Conservation (phyloP, 441 rosid species). For the Kokia cookei region DNA sequence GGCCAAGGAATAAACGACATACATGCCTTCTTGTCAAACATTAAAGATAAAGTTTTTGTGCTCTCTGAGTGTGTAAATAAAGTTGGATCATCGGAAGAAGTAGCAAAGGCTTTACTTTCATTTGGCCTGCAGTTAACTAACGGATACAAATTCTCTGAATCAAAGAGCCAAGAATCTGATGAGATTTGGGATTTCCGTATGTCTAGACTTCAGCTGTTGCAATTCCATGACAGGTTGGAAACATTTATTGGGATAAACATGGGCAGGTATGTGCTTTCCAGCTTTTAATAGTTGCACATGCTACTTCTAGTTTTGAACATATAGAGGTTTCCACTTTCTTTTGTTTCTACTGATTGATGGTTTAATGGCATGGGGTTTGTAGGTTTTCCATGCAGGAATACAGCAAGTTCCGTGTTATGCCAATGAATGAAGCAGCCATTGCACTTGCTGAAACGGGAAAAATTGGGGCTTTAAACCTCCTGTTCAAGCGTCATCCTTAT, state of each 20-base stretch:
- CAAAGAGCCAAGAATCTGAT: constrained; percentile 44
- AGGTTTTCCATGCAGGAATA: constrained; percentile 94
- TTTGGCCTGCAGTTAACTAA: constrained; percentile 62
- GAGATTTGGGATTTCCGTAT: constrained; percentile 69
- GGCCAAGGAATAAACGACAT: constrained; percentile 54
- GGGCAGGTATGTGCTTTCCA: constrained; percentile 74
- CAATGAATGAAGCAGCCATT: constrained; percentile 62
- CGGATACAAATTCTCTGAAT: constrained; percentile 45
- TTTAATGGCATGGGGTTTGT: constrained; percentile 47
- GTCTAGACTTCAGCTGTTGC: constrained; percentile 83
- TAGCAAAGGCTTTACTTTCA: constrained; percentile 67
- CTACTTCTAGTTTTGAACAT: background rate
- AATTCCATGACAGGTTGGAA: constrained; percentile 83
- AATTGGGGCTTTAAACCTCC: constrained; percentile 88
- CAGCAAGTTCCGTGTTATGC: constrained; percentile 66
- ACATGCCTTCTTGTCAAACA: constrained; percentile 49
- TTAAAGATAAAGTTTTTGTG: constrained; percentile 70
- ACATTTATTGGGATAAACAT: constrained; percentile 94
- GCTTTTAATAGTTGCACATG: background rate
- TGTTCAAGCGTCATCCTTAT: constrained; percentile 95
- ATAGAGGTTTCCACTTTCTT: background rate
- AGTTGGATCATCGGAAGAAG: constrained; percentile 81
- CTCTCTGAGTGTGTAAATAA: constrained; percentile 76
- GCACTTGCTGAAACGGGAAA: constrained; percentile 91
- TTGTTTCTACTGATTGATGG: constrained; percentile 29